Base-by-base conservation (phyloP, 345 rosid species). In the Erysimum cheiranthoides region DNA sequence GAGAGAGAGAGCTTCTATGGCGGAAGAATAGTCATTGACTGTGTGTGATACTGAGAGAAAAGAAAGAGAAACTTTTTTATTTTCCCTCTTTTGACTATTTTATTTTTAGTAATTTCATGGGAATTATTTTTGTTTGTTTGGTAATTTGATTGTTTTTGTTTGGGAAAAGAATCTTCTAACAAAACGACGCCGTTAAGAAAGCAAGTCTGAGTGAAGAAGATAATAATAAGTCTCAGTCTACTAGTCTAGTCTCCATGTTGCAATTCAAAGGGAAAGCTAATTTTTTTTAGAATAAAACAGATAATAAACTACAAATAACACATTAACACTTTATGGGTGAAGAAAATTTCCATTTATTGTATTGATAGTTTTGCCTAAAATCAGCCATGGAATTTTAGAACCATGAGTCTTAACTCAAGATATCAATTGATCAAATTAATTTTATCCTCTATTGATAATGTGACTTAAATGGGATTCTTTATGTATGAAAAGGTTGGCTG, bases 11-110 rank as follows among this genome's bases (percentile, higher is more conserved):
- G 67, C 78, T 75, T 77, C 80, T 16, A 63, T 70, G 66, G 80
- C 51, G 42, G 79, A 75, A 40, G 68, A 51, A 40, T 9, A 32
- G 28, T 54, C 76, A 77, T 77, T 56, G 72, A 77, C 76, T 70
- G 66, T 61, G 66, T 52, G 63, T 54, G 28, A 38, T 54, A 62
- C 50, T 54, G 3, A 14, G 9, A 46, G 18, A 36, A 53, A 46
- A 59, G 12, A 57, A 57, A 56, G 56, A 40, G 47, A 68, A n/a
- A 17, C 17, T 28, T 61, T 49, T 75, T 56, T 40, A 10, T 30
- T 16, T 66, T 11, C 32, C 27, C 36, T 30, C 27, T 57, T 74
- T 40, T 49, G 68, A 68, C 54, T 49, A 12, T 4, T n/a, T 10
- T 46, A 0, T 40, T 56, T 40, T 25, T 32, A 35, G 49, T 49